Evolutionary conservation across 176 grass and related monocot genomes (phyloP), one percentile per base, ranked within the genome.

Genomic region (Phoenix dactylifera): DNA sequence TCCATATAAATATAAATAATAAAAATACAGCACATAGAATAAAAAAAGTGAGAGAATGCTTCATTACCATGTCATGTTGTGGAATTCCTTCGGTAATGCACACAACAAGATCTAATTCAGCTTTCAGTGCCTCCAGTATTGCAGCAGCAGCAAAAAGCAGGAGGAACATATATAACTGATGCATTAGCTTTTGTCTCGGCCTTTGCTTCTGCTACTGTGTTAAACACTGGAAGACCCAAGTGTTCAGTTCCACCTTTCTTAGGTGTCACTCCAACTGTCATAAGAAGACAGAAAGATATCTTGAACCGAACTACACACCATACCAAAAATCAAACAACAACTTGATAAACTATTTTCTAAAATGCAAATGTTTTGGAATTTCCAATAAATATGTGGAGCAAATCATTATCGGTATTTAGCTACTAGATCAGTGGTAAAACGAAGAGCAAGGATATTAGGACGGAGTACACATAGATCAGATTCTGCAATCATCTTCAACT

Each of bases 31-130:
- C 35, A 44, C 2, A 14, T 44, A 0, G 9, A 44, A 44, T 44
- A 44, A 44, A 44, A 39, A 44, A 44, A 14, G 7, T 44, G 9
- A 44, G 6, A 44, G 30, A 44, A 44, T 44, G 35, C 35, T 12
- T 44, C 9, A 12, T 22, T 19, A 55, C 53, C 53, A 55, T 55
- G n/a, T 55, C 53, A 55, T 23, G 53, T 18, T 55, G 53, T 3
- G 17, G 53, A 55, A 55, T 55, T 55, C 53, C 53, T 55, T 55
- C 53, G 3, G 53, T 55, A 55, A 22, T 19, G 17, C 53, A 55
- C n/a, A 55, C 53, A 55, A 55, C 53, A 55, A 55, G 53, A 22
- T 55, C 53, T 55, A 55, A 55, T 22, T 22, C 53, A 55, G 9
- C 16, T 55, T 55, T 2, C 18, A 55, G n/a, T 55, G 17, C 17